Evolutionary conservation across 176 grass and related monocot genomes (phyloP).

Genomic region (Aegilops umbellulata): DNA sequence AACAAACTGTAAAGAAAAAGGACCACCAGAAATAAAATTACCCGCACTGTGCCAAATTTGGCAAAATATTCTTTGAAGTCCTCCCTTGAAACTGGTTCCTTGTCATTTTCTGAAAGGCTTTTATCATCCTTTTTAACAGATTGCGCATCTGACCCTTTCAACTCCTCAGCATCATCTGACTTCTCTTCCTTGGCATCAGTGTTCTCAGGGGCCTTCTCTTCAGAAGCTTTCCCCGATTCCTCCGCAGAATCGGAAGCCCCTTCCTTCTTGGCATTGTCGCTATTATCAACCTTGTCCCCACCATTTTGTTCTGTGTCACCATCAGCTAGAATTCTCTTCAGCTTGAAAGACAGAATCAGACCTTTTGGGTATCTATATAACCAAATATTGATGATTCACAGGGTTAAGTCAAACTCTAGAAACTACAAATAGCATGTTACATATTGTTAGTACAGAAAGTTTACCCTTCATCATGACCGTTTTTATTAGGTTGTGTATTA

Average conservation of each 20-base stretch:
- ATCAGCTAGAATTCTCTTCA: constrained; percentile 57
- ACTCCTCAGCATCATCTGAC: constrained; percentile 30
- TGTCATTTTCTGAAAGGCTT: constrained; percentile 21
- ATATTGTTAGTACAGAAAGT: constrained; percentile 17
- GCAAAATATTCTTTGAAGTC: constrained; percentile 66
- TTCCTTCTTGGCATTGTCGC: constrained; percentile 25
- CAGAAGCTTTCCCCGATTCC: constrained; percentile 21
- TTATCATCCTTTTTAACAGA: constrained; percentile 27
- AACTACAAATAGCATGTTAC: neutral
- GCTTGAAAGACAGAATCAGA: constrained; percentile 79
- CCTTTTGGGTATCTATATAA: constrained; percentile 81
- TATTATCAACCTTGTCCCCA: constrained; percentile 36
- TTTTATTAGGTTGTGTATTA: constrained; percentile 29
- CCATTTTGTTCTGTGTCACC: constrained; percentile 33
- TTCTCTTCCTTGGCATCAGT: constrained; percentile 26
- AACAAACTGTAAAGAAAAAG: neutral
- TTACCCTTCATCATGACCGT: constrained; percentile 51
- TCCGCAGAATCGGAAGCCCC: constrained; percentile 17
- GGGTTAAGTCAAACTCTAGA: constrained; percentile 13
- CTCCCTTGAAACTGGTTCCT: constrained; percentile 57
- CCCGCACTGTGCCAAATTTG: constrained; percentile 92
- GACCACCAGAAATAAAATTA: constrained; percentile 34
- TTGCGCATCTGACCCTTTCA: constrained; percentile 24
- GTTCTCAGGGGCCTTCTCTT: constrained; percentile 35
- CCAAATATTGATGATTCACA: constrained; percentile 22